Conservation (phyloP, 441 rosid species). For the Melastoma candidum region DNA sequence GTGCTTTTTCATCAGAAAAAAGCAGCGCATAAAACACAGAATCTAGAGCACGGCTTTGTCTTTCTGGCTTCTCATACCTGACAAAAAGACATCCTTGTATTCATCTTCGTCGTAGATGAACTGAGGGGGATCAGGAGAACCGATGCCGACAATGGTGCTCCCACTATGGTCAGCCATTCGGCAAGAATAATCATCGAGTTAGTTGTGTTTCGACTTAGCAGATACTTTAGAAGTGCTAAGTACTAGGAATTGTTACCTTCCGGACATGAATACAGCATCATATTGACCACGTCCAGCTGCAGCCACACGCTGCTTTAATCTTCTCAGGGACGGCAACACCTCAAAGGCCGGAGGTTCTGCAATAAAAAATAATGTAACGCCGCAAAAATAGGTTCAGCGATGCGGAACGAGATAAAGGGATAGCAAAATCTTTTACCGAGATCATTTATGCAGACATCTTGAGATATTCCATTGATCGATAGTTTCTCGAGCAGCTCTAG, state of each 20-base stretch:
- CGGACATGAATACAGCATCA: constrained; percentile 90
- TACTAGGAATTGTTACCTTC: constrained; percentile 38
- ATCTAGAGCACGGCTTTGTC: neutral
- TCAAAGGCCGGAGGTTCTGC: constrained; percentile 91
- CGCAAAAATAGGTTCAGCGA: constrained; percentile 4
- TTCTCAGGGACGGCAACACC: constrained; percentile 77
- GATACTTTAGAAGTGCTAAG: neutral
- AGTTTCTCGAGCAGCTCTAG: constrained; percentile 61
- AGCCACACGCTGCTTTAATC: constrained; percentile 63
- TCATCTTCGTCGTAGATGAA: constrained; percentile 77
- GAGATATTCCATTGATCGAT: constrained; percentile 64
- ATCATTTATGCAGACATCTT: constrained; percentile 84
- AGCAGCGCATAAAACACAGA: neutral
- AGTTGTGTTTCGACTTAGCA: constrained; percentile 3
- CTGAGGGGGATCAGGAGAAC: constrained; percentile 93
- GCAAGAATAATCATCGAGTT: constrained; percentile 2
- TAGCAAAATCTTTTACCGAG: constrained; percentile 41
- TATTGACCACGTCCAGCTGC: constrained; percentile 84
- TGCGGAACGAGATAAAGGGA: neutral
- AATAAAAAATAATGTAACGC: constrained; percentile 4
- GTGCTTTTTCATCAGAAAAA: neutral
- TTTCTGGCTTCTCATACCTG: constrained; percentile 38
- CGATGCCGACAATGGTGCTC: constrained; percentile 90
- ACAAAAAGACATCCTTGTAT: constrained; percentile 66
- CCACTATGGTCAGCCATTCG: constrained; percentile 43